Evolutionary conservation across 2,329 filamentous ascomycete species (phyloP).

Genomic region (Claviceps quebecensis): DNA sequence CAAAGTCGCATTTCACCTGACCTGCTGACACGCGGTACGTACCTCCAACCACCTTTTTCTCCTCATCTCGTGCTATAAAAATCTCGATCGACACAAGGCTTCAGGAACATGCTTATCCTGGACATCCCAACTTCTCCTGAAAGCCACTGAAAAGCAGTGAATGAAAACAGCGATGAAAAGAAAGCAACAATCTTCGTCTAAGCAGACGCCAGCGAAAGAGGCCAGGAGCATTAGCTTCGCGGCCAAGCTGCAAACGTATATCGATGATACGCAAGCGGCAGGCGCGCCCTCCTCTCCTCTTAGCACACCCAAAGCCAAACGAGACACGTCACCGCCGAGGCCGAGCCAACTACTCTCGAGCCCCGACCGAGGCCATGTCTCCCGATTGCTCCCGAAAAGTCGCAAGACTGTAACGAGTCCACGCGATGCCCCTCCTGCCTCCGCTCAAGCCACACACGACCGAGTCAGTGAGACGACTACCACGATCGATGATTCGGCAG

Average conservation of each 20-base stretch:
- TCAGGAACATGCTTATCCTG: too few relatives aligned
- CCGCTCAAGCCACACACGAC: too few relatives aligned
- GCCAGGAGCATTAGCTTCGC: not conserved
- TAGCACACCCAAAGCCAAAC: constrained; percentile 20
- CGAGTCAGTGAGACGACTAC: too few relatives aligned
- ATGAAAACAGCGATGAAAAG: too few relatives aligned
- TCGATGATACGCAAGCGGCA: constrained; percentile 1
- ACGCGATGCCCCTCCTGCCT: constrained; percentile 34
- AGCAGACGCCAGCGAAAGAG: not conserved
- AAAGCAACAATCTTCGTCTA: not conserved
- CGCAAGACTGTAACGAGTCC: constrained; percentile 50
- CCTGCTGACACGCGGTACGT: too few relatives aligned
- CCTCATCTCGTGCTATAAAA: too few relatives aligned
- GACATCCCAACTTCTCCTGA: too few relatives aligned
- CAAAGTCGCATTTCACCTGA: too few relatives aligned
- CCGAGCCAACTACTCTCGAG: constrained; percentile 26
- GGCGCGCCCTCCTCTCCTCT: not conserved
- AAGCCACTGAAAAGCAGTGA: too few relatives aligned
- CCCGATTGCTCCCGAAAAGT: constrained; percentile 46
- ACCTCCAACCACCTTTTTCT: too few relatives aligned
- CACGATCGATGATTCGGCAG: not conserved
- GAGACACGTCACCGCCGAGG: constrained; percentile 28
- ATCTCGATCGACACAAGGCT: too few relatives aligned
- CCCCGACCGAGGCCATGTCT: constrained; percentile 33
- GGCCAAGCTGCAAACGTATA: not conserved